Conservation (phyloP, 768 basidiomycete genomes). For the Kwoniella dejecticola region DNA sequence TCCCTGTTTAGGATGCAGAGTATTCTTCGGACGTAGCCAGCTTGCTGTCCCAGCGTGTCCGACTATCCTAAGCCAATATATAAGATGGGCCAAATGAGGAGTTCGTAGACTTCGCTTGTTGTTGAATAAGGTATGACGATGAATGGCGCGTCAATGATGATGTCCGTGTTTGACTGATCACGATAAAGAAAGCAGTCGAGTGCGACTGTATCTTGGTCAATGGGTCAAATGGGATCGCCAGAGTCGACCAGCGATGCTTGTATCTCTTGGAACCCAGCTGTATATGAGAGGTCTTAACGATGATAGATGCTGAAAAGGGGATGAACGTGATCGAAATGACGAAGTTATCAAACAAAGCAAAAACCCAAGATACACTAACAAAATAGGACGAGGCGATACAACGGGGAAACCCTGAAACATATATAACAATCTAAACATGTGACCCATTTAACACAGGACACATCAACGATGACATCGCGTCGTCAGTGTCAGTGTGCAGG, state of each 20-base stretch:
- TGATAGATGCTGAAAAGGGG: too few species aligned
- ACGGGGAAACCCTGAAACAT: conserved; percentile 3
- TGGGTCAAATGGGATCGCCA: too few species aligned
- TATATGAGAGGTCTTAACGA: too few species aligned
- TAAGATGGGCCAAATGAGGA: background rate
- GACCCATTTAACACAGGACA: background rate
- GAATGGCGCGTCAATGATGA: conserved; percentile 14
- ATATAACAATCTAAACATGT: background rate
- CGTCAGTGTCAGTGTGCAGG: too few species aligned
- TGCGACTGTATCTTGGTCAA: too few species aligned
- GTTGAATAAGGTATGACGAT: background rate
- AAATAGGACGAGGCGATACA: conserved; percentile 6
- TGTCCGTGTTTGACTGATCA: too few species aligned
- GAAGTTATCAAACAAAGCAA: background rate
- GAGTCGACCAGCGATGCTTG: background rate
- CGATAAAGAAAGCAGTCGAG: too few species aligned
- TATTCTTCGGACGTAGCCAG: too few species aligned
- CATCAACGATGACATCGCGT: background rate
- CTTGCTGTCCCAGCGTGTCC: too few species aligned
- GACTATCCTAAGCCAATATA: too few species aligned
- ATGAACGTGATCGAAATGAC: conserved; percentile 1
- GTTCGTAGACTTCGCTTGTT: background rate
- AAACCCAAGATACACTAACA: conserved; percentile 1
- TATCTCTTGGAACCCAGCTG: background rate
- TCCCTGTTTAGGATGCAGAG: too few species aligned